These are phyloP conservation scores for Amauroascus niger DNA, from an alignment of 2,329 filamentous ascomycete genomes.

Conservation along the genomic window DNA sequence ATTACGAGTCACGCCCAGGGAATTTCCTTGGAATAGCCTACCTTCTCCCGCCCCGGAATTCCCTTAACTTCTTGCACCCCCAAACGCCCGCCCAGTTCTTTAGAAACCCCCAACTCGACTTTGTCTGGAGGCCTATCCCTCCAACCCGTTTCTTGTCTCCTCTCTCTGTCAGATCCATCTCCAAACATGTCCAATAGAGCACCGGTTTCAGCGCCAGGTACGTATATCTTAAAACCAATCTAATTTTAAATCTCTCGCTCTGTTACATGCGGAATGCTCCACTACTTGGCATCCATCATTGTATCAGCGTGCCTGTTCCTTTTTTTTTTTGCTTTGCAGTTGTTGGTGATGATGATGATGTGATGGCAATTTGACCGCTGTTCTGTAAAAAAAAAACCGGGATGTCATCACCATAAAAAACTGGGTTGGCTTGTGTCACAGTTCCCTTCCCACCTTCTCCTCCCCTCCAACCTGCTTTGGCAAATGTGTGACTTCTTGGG, in stretches of 20 bases:
- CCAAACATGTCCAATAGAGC: conserved; percentile 21
- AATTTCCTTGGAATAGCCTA: neutral
- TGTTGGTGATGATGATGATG: too few relatives aligned
- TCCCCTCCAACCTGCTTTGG: too few relatives aligned
- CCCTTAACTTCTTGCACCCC: neutral
- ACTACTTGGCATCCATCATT: neutral
- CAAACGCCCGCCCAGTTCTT: neutral
- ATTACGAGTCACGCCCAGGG: neutral
- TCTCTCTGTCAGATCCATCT: too few relatives aligned
- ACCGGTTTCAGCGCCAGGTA: conserved; percentile 23
- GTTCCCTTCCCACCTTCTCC: too few relatives aligned
- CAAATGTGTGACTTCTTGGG: too few relatives aligned
- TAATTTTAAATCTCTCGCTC: conserved; percentile 7
- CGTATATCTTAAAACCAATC: conserved; percentile 12
- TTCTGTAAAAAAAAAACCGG: neutral
- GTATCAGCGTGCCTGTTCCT: neutral
- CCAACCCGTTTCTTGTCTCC: neutral
- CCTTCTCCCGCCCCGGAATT: neutral
- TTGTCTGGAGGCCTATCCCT: neutral
- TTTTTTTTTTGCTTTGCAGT: neutral
- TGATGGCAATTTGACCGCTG: neutral
- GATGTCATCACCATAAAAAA: neutral
- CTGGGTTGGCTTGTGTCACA: conserved; percentile 1
- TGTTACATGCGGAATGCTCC: neutral
- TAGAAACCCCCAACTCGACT: neutral